These are phyloP conservation scores for Spathaspora sp. DNA, from an alignment of 805 yeast species.

Conservation along the genomic window DNA sequence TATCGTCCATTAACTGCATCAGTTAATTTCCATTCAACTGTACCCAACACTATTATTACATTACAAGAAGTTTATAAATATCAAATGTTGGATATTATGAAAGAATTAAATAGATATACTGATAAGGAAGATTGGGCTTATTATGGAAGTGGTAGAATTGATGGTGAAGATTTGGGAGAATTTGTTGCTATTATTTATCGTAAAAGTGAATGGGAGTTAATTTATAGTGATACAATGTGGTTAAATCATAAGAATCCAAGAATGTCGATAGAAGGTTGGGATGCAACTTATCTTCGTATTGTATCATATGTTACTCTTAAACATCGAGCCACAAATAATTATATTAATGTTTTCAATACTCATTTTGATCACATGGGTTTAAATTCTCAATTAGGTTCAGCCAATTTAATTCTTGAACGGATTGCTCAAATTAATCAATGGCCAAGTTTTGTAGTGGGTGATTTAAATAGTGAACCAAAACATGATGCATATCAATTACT, in stretches of 20 bases:
- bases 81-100: slow-evolving; percentile 30
- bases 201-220: slow-evolving; percentile 24
- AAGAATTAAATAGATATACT: slow-evolving; percentile 18
- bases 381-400: slow-evolving; percentile 25
- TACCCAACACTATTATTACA: slow-evolving; percentile 30
- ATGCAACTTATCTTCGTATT: slow-evolving; percentile 31
- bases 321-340: slow-evolving; percentile 21
- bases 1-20: slow-evolving; percentile 14
- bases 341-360: slow-evolving; percentile 32
- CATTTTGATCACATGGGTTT: slow-evolving; percentile 37
- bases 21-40: slow-evolving; percentile 21
- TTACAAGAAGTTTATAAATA: slow-evolving; percentile 36
- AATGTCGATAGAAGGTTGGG: slow-evolving; percentile 34
- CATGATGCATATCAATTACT: slow-evolving; percentile 17
- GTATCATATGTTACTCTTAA: slow-evolving; percentile 29
- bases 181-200: slow-evolving; percentile 31
- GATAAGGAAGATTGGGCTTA: slow-evolving; percentile 29
- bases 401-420: slow-evolving; percentile 24
- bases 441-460: slow-evolving; percentile 32
- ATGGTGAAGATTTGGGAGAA: slow-evolving; percentile 25
- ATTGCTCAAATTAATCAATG: slow-evolving; percentile 23
- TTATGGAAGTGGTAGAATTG: slow-evolving; percentile 28
- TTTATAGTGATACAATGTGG: slow-evolving; percentile 30
- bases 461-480: slow-evolving; percentile 22
- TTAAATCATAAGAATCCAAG: slow-evolving; percentile 30